Evolutionary conservation across 2,329 filamentous ascomycete genomes (phyloP).

Genomic region (Phyllosticta paracitricarpa): DNA sequence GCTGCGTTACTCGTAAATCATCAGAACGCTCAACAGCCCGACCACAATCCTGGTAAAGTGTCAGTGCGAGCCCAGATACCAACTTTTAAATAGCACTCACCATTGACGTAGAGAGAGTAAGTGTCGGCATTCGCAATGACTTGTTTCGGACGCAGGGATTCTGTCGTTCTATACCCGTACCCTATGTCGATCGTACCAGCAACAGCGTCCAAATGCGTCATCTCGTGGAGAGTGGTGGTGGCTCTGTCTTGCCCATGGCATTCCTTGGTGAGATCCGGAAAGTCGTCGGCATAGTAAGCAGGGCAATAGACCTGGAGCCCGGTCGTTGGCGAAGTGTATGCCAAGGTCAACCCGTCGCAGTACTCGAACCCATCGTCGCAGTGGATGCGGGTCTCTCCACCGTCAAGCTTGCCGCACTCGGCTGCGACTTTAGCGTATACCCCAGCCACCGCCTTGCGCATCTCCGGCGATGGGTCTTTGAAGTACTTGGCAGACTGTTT

Average conservation of each 20-base stretch:
- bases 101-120: slow-evolving; percentile 46
- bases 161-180: slow-evolving; percentile 38
- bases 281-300: slow-evolving; percentile 46
- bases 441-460: slow-evolving; percentile 40
- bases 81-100: slow-evolving; percentile 15
- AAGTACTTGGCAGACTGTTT: slow-evolving; percentile 51
- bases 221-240: slow-evolving; percentile 56
- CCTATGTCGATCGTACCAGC: slow-evolving; percentile 51
- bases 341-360: slow-evolving; percentile 45
- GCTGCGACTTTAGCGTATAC: slow-evolving; percentile 43
- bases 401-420: slow-evolving; percentile 45
- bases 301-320: slow-evolving; percentile 54
- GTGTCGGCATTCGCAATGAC: slow-evolving; percentile 46
- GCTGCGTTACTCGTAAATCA: not conserved
- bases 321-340: slow-evolving; percentile 48
- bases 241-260: slow-evolving; percentile 59
- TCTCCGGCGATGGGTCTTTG: slow-evolving; percentile 43
- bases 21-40: not conserved
- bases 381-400: slow-evolving; percentile 40
- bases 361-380: slow-evolving; percentile 48
- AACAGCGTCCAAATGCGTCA: slow-evolving; percentile 49
- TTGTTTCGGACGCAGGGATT: not conserved
- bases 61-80: slow-evolving; percentile 17
- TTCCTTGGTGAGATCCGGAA: slow-evolving; percentile 34
- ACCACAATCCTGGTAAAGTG: not conserved